phyloP scores from a whole-genome alignment of 257 asterid genomes.

The Nicotiana otophora region DNA sequence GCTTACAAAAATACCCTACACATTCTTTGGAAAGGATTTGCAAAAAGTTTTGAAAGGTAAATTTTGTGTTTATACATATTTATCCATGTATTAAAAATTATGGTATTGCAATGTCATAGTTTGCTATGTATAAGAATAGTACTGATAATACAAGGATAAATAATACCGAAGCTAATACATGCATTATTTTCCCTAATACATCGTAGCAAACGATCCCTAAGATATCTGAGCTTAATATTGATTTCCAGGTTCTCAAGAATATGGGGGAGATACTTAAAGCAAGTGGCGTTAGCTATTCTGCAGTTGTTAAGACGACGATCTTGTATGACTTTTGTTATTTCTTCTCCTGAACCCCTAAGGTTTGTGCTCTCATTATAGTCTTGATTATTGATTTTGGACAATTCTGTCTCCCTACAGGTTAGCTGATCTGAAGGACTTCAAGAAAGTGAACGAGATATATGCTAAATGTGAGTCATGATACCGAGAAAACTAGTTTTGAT shows the following conservation, averaged over 20 bases:
- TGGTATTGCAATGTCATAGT: too few species aligned
- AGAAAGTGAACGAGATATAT: conserved; percentile 86
- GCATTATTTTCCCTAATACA: too few species aligned
- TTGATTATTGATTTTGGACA: neutral
- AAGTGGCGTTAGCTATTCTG: conserved; percentile 74
- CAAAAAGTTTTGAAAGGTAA: too few species aligned
- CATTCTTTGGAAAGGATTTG: too few species aligned
- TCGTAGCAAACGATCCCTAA: neutral
- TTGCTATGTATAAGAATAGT: too few species aligned
- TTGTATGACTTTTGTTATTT: conserved; percentile 42
- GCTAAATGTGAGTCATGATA: conserved; percentile 72
- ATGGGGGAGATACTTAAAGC: conserved; percentile 99
- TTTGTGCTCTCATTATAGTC: neutral
- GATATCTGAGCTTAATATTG: neutral
- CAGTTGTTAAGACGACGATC: conserved; percentile 98
- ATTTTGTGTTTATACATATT: too few species aligned
- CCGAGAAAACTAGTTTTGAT: neutral
- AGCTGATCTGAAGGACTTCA: conserved; percentile 97
- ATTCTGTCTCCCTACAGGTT: conserved; percentile 40
- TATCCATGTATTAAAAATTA: too few species aligned
- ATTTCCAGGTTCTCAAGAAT: conserved; percentile 73
- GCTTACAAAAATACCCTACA: too few species aligned
- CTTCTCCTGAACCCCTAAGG: neutral
- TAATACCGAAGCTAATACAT: too few species aligned
- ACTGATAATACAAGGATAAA: too few species aligned